Conservation (phyloP, 805 yeast genomes). For the Candida arabinofermentans region DNA sequence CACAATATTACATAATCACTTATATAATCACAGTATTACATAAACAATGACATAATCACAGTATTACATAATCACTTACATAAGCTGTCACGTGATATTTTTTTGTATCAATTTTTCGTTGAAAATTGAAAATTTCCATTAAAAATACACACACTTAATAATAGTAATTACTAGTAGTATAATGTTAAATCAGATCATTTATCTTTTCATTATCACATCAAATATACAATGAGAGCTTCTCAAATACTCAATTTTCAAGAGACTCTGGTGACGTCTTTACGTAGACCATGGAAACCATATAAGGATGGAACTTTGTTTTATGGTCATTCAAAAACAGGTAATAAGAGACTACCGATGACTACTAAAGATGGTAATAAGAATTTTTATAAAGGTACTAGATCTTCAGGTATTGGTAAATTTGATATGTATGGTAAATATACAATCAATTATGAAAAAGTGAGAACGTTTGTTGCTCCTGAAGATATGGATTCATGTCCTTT, state of each 20-base stretch:
- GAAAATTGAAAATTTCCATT: too few relatives aligned
- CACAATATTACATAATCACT: too few relatives aligned
- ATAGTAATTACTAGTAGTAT: too few relatives aligned
- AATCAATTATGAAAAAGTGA: conserved; percentile 78
- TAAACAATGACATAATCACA: background rate
- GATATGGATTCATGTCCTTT: conserved; percentile 33
- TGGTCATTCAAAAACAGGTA: conserved; percentile 73
- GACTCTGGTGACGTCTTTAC: conserved; percentile 43
- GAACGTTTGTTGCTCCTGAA: conserved; percentile 84
- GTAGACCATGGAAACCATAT: conserved; percentile 87
- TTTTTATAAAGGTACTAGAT: conserved; percentile 93
- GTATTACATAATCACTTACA: too few relatives aligned
- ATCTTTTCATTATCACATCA: too few relatives aligned
- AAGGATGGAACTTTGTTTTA: conserved; percentile 82
- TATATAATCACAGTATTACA: too few relatives aligned
- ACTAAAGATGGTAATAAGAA: conserved; percentile 94
- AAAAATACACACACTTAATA: too few relatives aligned
- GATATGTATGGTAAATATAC: conserved; percentile 71
- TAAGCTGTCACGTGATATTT: too few relatives aligned
- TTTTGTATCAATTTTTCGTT: too few relatives aligned
- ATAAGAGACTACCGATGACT: conserved; percentile 77
- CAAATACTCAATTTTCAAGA: conserved; percentile 42
- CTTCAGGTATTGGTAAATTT: conserved; percentile 85
- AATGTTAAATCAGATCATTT: too few relatives aligned
- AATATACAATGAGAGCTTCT: conserved; percentile 49